These are phyloP conservation scores for Monilinia polystroma DNA, from an alignment of 2,329 filamentous ascomycete species.

Conservation along the genomic window DNA sequence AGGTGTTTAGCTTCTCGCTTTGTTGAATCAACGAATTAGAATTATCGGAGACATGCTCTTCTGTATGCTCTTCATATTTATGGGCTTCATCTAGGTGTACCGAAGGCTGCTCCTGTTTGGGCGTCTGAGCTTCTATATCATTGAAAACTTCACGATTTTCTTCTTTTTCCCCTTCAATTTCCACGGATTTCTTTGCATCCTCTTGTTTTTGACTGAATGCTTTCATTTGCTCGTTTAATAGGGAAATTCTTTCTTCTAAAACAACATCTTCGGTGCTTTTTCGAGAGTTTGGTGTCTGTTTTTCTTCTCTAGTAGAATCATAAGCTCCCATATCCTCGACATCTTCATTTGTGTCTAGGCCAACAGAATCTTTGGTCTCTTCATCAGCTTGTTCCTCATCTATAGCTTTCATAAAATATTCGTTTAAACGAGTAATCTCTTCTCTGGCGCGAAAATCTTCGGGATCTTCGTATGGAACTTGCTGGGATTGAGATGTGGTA, in stretches of 20 bases:
- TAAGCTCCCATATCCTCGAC: not conserved
- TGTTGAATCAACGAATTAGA: not conserved
- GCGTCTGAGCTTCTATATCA: not conserved
- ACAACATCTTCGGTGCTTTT: constrained; percentile 2
- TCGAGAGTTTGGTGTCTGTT: not conserved
- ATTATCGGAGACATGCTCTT: not conserved
- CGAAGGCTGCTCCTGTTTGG: not conserved
- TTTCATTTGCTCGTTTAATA: constrained; percentile 9
- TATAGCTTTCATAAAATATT: constrained; percentile 31
- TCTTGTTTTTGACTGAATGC: not conserved
- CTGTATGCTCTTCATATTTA: not conserved
- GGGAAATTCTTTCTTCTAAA: constrained; percentile 3
- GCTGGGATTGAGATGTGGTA: not conserved
- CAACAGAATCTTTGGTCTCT: not conserved
- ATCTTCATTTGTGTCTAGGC: not conserved
- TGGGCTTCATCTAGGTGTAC: not conserved
- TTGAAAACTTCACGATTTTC: not conserved
- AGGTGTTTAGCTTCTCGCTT: not conserved
- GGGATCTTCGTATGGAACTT: constrained; percentile 25
- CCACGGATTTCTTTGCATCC: not conserved
- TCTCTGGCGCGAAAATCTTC: constrained; percentile 34
- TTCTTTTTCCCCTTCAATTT: not conserved
- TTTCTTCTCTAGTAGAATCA: not conserved
- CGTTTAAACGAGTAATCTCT: constrained; percentile 35
- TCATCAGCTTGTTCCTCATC: constrained; percentile 18